Evolutionary conservation across 2,329 filamentous ascomycete species (phyloP).

Genomic region (Neoscytalidium dimidiatum): DNA sequence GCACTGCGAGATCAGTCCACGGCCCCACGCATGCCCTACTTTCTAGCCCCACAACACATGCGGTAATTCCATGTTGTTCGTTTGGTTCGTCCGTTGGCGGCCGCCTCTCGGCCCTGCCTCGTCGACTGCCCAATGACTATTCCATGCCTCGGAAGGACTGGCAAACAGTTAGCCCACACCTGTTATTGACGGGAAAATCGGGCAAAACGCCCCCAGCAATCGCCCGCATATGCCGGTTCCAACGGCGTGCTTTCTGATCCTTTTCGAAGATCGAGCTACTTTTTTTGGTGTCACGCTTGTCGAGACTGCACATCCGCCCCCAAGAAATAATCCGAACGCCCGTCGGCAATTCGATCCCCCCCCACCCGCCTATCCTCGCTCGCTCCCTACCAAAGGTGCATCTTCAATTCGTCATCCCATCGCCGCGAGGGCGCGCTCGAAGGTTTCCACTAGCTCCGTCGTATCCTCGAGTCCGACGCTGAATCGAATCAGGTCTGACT

Average conservation of each 20-base stretch:
- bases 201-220: neutral
- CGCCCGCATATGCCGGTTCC: constrained; percentile 5
- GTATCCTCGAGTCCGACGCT: constrained; percentile 89
- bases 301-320: neutral
- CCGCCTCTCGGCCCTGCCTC: constrained; percentile 1
- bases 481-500: constrained; percentile 76
- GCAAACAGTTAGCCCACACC: neutral
- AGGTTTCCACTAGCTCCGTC: constrained; percentile 62
- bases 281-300: neutral
- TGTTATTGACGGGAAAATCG: constrained; percentile 9
- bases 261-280: constrained; percentile 16
- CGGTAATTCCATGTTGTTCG: constrained; percentile 7
- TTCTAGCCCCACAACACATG: neutral
- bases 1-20: constrained; percentile 14
- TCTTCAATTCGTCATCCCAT: constrained; percentile 29
- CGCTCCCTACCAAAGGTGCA: neutral
- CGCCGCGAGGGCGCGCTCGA: constrained; percentile 70
- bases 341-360: constrained; percentile 12
- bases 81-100: neutral
- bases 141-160: neutral
- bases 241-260: constrained; percentile 15
- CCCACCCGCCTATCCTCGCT: neutral
- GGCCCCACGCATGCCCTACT: neutral
- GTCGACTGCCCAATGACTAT: neutral
- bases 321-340: constrained; percentile 4